Conservation (phyloP, 495 filamentous ascomycete genomes). For the Penicillium simplicissimum region DNA sequence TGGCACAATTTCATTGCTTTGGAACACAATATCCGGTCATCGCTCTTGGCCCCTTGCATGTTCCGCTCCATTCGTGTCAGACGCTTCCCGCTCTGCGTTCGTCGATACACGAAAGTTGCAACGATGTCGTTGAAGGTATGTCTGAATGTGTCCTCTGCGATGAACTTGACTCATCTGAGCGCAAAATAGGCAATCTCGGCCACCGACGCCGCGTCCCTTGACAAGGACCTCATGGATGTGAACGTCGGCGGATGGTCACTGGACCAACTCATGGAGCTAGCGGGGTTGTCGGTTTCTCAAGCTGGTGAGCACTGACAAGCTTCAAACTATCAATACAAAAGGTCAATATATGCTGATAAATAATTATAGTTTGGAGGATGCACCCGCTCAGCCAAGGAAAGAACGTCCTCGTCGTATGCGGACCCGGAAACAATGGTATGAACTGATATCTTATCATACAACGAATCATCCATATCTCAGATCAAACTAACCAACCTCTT, state of each 20-base stretch:
- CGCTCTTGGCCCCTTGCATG: slow-evolving; percentile 25
- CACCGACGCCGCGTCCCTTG: slow-evolving; percentile 83
- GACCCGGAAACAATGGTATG: slow-evolving; percentile 91
- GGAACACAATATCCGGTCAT: not conserved
- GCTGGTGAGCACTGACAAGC: slow-evolving; percentile 55
- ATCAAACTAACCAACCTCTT: slow-evolving; percentile 11
- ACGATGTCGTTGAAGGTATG: slow-evolving; percentile 47
- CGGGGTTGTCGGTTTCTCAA: slow-evolving; percentile 91
- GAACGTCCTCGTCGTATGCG: slow-evolving; percentile 82
- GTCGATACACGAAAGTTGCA: slow-evolving; percentile 34
- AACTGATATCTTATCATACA: not conserved
- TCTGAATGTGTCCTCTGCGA: not conserved
- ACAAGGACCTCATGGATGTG: slow-evolving; percentile 86
- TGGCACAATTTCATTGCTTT: not conserved
- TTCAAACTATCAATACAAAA: not conserved
- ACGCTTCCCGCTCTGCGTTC: slow-evolving; percentile 16
- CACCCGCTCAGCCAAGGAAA: slow-evolving; percentile 74
- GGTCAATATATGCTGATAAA: not conserved
- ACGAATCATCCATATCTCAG: not conserved
- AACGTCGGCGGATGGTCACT: slow-evolving; percentile 81
- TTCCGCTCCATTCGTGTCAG: slow-evolving; percentile 19
- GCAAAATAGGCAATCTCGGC: slow-evolving; percentile 71
- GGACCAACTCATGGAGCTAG: slow-evolving; percentile 97
- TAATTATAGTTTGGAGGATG: slow-evolving; percentile 41
- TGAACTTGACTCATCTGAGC: not conserved